These are phyloP conservation scores for Boletus bicolor DNA, from an alignment of 768 basidiomycete genomes.

Conservation along the genomic window DNA sequence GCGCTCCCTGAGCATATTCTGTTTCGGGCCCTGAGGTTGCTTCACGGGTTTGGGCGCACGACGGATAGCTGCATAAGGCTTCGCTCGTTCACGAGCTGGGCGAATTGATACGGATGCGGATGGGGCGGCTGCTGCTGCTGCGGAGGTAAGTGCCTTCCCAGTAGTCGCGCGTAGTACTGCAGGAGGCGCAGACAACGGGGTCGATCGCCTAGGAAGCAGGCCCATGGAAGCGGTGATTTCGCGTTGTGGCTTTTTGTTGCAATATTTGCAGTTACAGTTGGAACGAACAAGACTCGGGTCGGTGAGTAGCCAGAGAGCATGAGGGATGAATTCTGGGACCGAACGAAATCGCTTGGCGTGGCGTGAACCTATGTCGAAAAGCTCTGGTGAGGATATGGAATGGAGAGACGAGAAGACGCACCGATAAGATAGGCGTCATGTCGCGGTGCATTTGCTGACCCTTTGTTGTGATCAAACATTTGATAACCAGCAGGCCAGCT, in stretches of 20 bases:
- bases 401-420: conserved; percentile 28
- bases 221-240: conserved; percentile 65
- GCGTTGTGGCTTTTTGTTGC: conserved; percentile 62
- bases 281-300: conserved; percentile 45
- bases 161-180: conserved; percentile 12
- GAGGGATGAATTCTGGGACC: conserved; percentile 81
- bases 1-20: conserved; percentile 57
- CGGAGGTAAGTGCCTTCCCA: conserved; percentile 5
- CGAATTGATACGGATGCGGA: conserved; percentile 9
- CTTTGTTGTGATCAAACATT: conserved; percentile 75
- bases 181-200: conserved; percentile 30
- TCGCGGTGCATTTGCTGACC: conserved; percentile 48
- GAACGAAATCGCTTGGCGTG: conserved; percentile 64
- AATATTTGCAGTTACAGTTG: conserved; percentile 76
- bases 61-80: conserved; percentile 43
- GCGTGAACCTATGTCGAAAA: conserved; percentile 35
- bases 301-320: conserved; percentile 73
- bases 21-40: conserved; percentile 37
- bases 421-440: conserved; percentile 81
- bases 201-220: conserved; percentile 35
- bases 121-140: conserved; percentile 17
- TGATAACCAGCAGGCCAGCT: conserved; percentile 66
- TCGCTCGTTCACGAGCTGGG: conserved; percentile 23
- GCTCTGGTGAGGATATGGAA: neutral
- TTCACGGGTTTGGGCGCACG: conserved; percentile 36